A percentile compares a stretch with the other conserved stretches of the same genome.
phyloP scores from a whole-genome alignment of 2,329 filamentous ascomycete genomes.

The Neocatenulostroma microsporum region DNA sequence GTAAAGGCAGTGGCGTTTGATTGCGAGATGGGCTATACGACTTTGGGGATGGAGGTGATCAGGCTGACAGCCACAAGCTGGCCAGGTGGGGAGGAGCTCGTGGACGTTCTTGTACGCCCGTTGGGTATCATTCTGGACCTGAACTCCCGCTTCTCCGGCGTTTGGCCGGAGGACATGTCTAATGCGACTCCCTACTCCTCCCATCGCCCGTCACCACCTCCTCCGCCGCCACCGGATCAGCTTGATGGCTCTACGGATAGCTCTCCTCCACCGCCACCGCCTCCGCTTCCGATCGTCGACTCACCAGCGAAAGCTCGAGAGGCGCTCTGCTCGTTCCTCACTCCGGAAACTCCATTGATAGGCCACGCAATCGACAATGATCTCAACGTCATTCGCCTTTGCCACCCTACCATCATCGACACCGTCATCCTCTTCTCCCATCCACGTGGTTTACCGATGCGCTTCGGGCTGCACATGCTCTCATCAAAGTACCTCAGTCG shows the following conservation, averaged over 20 bases:
- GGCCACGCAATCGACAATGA: slow-evolving; percentile 96
- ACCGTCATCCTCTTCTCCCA: slow-evolving; percentile 81
- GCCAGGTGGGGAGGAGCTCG: slow-evolving; percentile 64
- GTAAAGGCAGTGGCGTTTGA: slow-evolving; percentile 72
- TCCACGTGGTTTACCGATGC: slow-evolving; percentile 63
- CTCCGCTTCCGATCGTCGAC: slow-evolving; percentile 60
- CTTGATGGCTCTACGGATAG: slow-evolving; percentile 7
- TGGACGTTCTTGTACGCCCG: slow-evolving; percentile 81
- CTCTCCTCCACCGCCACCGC: slow-evolving; percentile 5
- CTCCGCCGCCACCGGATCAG: slow-evolving; percentile 10
- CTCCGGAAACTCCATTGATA: slow-evolving; percentile 72
- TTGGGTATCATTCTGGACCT: slow-evolving; percentile 79
- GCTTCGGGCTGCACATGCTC: slow-evolving; percentile 69
- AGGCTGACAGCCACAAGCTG: slow-evolving; percentile 83
- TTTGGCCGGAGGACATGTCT: slow-evolving; percentile 59
- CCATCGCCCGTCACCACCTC: slow-evolving; percentile 8
- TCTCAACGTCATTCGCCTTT: slow-evolving; percentile 72
- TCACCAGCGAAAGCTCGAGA: slow-evolving; percentile 67
- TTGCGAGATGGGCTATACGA: slow-evolving; percentile 97
- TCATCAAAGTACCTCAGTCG: slow-evolving; percentile 61
- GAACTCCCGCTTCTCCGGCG: slow-evolving; percentile 86
- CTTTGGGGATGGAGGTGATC: slow-evolving; percentile 77
- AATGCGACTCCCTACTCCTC: slow-evolving; percentile 7
- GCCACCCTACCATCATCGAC: slow-evolving; percentile 79
- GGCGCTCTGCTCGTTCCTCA: slow-evolving; percentile 67